These are phyloP conservation scores for Diaporthe caulivora DNA, from an alignment of 2,329 filamentous ascomycete species.

Conservation along the genomic window DNA sequence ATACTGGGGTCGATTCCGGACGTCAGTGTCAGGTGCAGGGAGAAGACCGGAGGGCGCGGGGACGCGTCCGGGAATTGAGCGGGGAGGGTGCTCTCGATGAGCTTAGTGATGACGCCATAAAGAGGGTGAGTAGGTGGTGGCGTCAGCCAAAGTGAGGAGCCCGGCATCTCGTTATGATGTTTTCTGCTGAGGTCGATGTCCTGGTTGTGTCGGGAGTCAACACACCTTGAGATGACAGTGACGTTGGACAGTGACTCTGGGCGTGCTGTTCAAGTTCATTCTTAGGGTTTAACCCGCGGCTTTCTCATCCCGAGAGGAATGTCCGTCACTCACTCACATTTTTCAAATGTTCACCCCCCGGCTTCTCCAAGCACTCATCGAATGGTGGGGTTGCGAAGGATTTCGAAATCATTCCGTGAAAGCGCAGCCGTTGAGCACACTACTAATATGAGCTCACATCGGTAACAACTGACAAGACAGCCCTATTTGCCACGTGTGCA, in stretches of 20 bases:
- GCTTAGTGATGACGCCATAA: constrained; percentile 41
- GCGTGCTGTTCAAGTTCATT: not conserved
- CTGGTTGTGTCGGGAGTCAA: not conserved
- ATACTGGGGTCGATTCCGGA: constrained; percentile 43
- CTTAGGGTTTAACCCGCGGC: not conserved
- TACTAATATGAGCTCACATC: not conserved
- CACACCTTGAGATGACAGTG: too few species aligned
- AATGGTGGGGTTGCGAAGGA: not conserved
- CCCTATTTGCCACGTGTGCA: not conserved
- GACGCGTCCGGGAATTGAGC: constrained; percentile 43
- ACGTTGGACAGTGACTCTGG: not conserved
- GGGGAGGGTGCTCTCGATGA: constrained; percentile 45
- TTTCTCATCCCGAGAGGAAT: not conserved
- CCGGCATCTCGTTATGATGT: constrained; percentile 44
- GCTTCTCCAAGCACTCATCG: not conserved
- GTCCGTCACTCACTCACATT: too few species aligned
- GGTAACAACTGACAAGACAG: not conserved
- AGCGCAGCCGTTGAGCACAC: accelerated
- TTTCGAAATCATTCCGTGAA: not conserved
- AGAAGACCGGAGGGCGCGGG: constrained; percentile 43
- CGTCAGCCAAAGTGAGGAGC: constrained; percentile 50
- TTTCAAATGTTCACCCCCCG: too few species aligned
- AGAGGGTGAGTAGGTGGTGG: constrained; percentile 45
- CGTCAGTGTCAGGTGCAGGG: constrained; percentile 49
- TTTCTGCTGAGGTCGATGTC: not conserved